Base-by-base conservation (phyloP, 805 yeast species). In the Yamadazyma tumulicola region DNA sequence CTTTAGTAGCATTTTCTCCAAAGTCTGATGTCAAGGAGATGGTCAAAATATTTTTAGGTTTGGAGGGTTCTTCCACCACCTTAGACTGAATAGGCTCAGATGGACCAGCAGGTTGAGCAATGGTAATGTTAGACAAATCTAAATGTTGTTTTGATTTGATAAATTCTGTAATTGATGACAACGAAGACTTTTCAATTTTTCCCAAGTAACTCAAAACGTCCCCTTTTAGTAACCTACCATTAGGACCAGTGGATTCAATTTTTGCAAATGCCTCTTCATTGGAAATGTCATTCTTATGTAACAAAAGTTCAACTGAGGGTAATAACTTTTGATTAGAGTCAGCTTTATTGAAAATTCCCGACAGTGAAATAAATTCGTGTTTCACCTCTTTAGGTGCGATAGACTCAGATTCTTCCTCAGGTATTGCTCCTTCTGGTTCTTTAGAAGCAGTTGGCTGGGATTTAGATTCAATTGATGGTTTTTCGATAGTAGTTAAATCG, bases 181-280 rank as follows among this genome's bases (percentile, higher is more conserved):
- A 77, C 5, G 81, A 61, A 6, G 74, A 78, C 24, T 64, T 49
- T 8, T 85, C 60, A 35, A 89, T 83, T 41, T 74, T 60, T 19
- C 97, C 97, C 34, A 89, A 52, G 54, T 76, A 79, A 0, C 94
- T 93, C 45, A 89, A 69, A 1, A 89, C 91, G 57, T 91, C 98
- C 43, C 97, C 97, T 62, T 84, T 85, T 44, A 91, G 69, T 26
- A 91, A 56, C 51, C 95, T 74, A 7, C 97, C 97, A 37, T 79
- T 73, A 19, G 94, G 94, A 14, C 97, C 98, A 1, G 95, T 72
- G 6, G 96, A 94, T 26, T 75, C 66, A 49, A 91, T 85, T 43
- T 81, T 77, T 6, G 65, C 50, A 14, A 84, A 42, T 2, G 96
- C 96, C 17, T 83, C 91, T 26, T 73, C 81, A 37, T 57, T 61